Evolutionary conservation across 2,329 filamentous ascomycete species (phyloP), one percentile per base, ranked within the genome.

Genomic region (Penicillium sp.): DNA sequence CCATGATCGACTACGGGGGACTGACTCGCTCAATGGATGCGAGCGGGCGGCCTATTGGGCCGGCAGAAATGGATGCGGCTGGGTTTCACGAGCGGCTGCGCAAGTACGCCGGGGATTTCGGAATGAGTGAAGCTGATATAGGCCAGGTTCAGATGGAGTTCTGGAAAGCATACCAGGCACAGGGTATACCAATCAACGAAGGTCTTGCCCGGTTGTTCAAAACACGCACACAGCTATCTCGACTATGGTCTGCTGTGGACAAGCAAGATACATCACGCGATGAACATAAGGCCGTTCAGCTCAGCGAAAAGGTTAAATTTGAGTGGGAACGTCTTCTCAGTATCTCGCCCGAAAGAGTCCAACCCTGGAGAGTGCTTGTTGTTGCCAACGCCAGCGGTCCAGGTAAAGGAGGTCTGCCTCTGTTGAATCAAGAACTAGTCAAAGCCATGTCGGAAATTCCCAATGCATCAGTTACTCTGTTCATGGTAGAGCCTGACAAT

Each of bases 91-190:
- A 49, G 27, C 35, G 46, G 7, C 18, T 49, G 35, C 35, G 46
- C 31, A 49, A 49, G 27, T 49, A 49, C 15, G 46, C 46, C 25
- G 46, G 46, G n/a, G 27, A 49, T n/a, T 49, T 49, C 27, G 46
- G 46, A 32, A 49, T 49, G 46, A 49, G 46, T 40, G 46, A 49
- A 21, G 15, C 27, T 41, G 46, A 49, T 31, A 49, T 49, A n/a
- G 46, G 35, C n/a, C 13, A 32, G 6, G 23, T 49, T 8, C 46
- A 49, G 35, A 9, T 1, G 15, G 46, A 41, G 15, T 49, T 49
- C n/a, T 49, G 35, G 46, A 49, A 41, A 32, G 25, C 46, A 8
- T 49, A 49, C 27, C 27, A 49, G 25, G 25, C 25, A 2, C 27
- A 49, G 3, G 35, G 27, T 13, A 38, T 41, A 21, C 27, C 46